Percentiles rank a stretch among this genome's conserved stretches.
Evolutionary conservation across 768 basidiomycete species (phyloP).

Genomic region (Phanerodontia chrysosporium): DNA sequence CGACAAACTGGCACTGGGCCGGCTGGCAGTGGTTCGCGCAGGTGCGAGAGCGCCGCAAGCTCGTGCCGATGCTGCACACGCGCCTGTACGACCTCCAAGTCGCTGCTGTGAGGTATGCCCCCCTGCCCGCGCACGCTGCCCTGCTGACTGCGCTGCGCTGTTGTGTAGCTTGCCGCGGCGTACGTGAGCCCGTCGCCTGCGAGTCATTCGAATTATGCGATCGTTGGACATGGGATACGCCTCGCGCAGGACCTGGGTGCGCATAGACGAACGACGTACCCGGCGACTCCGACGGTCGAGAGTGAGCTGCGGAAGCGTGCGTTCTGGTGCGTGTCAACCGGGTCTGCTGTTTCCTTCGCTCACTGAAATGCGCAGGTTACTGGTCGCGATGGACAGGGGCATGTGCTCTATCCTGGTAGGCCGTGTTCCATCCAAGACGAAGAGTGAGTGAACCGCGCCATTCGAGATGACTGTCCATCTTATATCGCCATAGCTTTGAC

Average conservation of each 20-base stretch:
- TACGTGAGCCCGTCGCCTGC: constrained; percentile 9
- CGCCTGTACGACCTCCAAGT: constrained; percentile 65
- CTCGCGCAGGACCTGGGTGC: constrained; percentile 63
- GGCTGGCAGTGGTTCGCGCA: constrained; percentile 46
- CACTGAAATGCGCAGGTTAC: too few relatives aligned
- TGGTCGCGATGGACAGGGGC: constrained; percentile 41
- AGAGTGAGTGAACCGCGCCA: constrained; percentile 47
- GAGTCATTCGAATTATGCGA: constrained; percentile 4
- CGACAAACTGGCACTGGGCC: constrained; percentile 5
- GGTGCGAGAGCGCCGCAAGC: constrained; percentile 49
- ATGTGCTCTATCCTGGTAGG: constrained; percentile 49
- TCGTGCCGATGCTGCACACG: constrained; percentile 44
- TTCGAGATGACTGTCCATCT: constrained; percentile 1
- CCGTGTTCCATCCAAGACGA: constrained; percentile 69
- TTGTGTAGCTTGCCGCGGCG: constrained; percentile 1
- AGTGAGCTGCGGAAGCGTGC: constrained; percentile 79
- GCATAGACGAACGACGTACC: constrained; percentile 61
- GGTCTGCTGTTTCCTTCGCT: too few relatives aligned
- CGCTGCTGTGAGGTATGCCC: constrained; percentile 34
- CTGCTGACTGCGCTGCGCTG: background rate
- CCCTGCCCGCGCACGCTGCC: constrained; percentile 5
- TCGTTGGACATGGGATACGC: constrained; percentile 45
- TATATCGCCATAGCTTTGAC: constrained; percentile 47
- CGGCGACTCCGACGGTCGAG: constrained; percentile 40
- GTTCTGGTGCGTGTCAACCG: constrained; percentile 72